These are phyloP conservation scores for Mycena haematopus DNA, from an alignment of 768 basidiomycete genomes.

Conservation along the genomic window DNA sequence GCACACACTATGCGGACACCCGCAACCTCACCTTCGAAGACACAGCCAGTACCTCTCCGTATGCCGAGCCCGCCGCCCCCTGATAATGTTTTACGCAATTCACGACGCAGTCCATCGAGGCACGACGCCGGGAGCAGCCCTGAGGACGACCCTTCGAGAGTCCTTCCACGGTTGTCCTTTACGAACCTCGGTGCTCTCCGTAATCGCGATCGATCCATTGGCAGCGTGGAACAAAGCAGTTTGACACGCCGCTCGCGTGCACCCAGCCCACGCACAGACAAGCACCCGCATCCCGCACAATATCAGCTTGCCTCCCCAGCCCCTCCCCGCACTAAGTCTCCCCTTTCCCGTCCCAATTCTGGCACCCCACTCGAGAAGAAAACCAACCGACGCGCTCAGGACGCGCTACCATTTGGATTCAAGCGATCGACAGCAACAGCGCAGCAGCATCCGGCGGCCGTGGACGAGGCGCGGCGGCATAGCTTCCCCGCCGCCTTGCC, in stretches of 20 bases:
- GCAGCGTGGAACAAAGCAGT: constrained; percentile 7
- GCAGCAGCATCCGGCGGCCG: not conserved
- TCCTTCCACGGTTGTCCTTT: constrained; percentile 1
- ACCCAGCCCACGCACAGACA: constrained; percentile 12
- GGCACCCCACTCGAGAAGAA: constrained; percentile 16
- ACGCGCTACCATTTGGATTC: not conserved
- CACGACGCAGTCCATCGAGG: not conserved
- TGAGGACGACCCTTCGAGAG: no score
- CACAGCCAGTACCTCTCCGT: not conserved
- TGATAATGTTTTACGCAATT: not conserved
- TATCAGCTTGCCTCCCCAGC: constrained; percentile 7
- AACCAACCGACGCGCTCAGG: not conserved
- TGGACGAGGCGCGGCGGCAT: constrained; percentile 13
- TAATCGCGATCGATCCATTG: constrained; percentile 15
- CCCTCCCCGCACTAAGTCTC: constrained; percentile 3
- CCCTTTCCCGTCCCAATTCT: not conserved
- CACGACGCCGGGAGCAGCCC: not conserved
- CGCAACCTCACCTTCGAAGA: not conserved
- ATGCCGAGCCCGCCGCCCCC: not conserved
- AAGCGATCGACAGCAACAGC: not conserved
- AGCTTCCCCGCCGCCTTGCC: constrained; percentile 22
- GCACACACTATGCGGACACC: not conserved
- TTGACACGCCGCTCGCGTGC: constrained; percentile 24
- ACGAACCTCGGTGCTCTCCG: not conserved
- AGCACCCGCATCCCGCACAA: not conserved